Evolutionary conservation across 2,329 filamentous ascomycete genomes (phyloP).

Genomic region (Polychaeton citri): DNA sequence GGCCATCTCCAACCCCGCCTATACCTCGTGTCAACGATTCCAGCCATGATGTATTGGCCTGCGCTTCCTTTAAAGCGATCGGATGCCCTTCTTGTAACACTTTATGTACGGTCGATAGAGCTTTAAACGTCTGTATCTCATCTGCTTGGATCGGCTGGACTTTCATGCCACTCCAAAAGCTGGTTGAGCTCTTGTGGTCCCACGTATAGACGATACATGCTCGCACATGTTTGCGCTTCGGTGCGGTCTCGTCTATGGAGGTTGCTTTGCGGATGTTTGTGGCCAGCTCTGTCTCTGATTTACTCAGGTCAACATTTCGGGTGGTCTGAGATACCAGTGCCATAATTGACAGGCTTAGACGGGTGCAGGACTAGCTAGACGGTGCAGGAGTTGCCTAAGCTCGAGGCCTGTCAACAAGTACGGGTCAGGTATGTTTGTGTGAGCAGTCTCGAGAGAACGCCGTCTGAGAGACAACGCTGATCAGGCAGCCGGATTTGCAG

Average conservation of each 20-base stretch:
- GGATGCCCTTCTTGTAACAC: constrained; percentile 95
- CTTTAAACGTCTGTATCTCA: constrained; percentile 98
- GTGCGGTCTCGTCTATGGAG: constrained; percentile 45
- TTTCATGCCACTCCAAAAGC: constrained; percentile 98
- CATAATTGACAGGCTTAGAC: too few species aligned
- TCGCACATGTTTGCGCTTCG: constrained; percentile 87
- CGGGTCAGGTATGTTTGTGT: too few species aligned
- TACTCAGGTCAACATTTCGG: constrained; percentile 49
- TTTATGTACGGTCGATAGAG: constrained; percentile 92
- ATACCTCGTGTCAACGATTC: constrained; percentile 77
- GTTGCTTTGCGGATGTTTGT: constrained; percentile 57
- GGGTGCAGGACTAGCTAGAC: too few species aligned
- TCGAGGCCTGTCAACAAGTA: too few species aligned
- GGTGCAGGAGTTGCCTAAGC: too few species aligned
- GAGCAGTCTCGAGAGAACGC: too few species aligned
- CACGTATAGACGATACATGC: constrained; percentile 97
- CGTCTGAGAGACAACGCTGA: too few species aligned
- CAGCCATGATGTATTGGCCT: constrained; percentile 79
- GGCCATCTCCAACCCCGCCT: constrained; percentile 58
- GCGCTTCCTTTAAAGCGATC: constrained; percentile 71
- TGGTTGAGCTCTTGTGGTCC: constrained; percentile 91
- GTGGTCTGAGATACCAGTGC: constrained; percentile 24
- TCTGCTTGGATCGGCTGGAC: constrained; percentile 98
- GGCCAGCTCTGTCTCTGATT: constrained; percentile 52
- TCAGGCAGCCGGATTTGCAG: too few species aligned